Percentiles rank a stretch among this genome's conserved stretches.
phyloP scores from a whole-genome alignment of 208 protist species.

The Leishmania aethiopica region DNA sequence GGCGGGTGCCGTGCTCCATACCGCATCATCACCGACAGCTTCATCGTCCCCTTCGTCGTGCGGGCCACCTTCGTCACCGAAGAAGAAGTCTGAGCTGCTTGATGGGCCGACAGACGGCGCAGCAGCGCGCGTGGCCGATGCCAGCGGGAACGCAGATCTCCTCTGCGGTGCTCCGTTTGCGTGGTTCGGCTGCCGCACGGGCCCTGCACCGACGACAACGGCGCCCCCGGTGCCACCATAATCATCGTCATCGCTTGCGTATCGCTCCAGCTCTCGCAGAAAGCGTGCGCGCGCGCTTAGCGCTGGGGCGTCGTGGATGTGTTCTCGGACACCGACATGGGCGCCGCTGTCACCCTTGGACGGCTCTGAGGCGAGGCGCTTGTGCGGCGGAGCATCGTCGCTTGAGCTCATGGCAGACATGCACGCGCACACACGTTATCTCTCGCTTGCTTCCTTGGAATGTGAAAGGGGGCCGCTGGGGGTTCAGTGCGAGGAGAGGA shows the following conservation, averaged over 20 bases:
- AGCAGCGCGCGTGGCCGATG: neutral
- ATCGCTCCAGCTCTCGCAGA: conserved; percentile 33
- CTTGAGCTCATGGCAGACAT: neutral
- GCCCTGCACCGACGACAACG: neutral
- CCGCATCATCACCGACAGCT: neutral
- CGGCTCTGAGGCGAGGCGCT: conserved; percentile 18
- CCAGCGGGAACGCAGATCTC: neutral
- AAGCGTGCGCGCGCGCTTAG: conserved; percentile 34
- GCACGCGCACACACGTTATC: neutral
- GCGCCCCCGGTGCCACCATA: neutral
- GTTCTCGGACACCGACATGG: conserved; percentile 11
- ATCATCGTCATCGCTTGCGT: conserved; percentile 54
- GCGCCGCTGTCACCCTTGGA: conserved; percentile 4
- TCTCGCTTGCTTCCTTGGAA: neutral
- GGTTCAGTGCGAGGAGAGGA: neutral
- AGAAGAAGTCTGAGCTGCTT: conserved; percentile 18
- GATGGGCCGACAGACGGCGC: neutral
- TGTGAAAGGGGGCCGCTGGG: neutral
- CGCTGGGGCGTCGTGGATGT: neutral
- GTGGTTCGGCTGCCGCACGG: neutral
- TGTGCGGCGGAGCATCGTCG: conserved; percentile 13
- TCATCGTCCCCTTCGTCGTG: conserved; percentile 5
- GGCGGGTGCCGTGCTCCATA: neutral
- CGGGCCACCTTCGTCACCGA: neutral
- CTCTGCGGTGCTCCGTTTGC: neutral